A percentile compares a stretch with the other conserved stretches of the same genome.
Conservation (phyloP, 192 early-diverging fungal species). For the Coemansia sp. region DNA sequence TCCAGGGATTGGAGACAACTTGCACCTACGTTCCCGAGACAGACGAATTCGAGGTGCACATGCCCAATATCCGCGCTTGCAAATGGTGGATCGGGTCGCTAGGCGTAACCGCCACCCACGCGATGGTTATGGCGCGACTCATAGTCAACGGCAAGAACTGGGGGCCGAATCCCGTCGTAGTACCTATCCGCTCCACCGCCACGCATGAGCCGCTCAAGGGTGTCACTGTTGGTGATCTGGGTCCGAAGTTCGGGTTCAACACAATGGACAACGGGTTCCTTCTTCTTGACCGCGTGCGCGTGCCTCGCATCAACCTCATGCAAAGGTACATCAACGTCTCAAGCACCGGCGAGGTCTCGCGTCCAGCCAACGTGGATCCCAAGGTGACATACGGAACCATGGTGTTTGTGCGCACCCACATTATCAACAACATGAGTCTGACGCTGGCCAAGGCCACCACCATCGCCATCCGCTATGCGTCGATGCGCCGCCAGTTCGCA, state of each 20-base stretch:
- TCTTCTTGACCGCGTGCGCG: conserved; percentile 75
- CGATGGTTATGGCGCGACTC: conserved; percentile 82
- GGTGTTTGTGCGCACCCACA: conserved; percentile 76
- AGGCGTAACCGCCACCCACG: conserved; percentile 76
- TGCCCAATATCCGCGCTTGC: conserved; percentile 70
- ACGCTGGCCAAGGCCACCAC: conserved; percentile 68
- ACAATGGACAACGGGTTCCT: conserved; percentile 84
- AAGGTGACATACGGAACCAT: conserved; percentile 87
- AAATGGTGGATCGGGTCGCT: conserved; percentile 92
- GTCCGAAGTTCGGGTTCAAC: conserved; percentile 87
- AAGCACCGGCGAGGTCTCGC: conserved; percentile 66
- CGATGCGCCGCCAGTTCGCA: conserved; percentile 71
- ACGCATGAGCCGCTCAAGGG: conserved; percentile 73
- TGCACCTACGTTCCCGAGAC: conserved; percentile 80
- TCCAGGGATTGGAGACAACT: conserved; percentile 89
- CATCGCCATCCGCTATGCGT: conserved; percentile 69
- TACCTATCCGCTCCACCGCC: conserved; percentile 74
- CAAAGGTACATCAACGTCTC: conserved; percentile 72
- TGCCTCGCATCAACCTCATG: conserved; percentile 76
- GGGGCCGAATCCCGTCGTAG: conserved; percentile 78
- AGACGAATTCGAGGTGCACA: conserved; percentile 84
- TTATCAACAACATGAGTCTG: conserved; percentile 63
- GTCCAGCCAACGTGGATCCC: conserved; percentile 66
- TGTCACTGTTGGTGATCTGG: conserved; percentile 84
- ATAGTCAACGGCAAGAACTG: conserved; percentile 71